Base-by-base conservation (phyloP, 2,329 filamentous ascomycete species). In the Aspergillus oerlinghausenensis region DNA sequence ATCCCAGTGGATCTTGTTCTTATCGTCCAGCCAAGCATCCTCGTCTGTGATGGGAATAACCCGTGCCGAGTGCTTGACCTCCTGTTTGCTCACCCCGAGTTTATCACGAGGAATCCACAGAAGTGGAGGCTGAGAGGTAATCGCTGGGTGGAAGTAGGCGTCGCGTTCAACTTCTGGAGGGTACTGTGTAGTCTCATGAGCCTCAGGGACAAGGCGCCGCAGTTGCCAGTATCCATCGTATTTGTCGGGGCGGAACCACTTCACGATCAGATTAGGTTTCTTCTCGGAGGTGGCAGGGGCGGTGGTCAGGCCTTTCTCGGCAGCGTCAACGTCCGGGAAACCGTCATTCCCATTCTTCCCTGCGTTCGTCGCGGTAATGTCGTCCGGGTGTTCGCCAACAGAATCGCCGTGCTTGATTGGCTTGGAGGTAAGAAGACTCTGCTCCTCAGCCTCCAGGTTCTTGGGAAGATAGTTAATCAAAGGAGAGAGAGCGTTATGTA, bases 41-140 rank as follows among this genome's bases (percentile, higher is more conserved):
- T 90, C 88, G 63, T 96, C 91, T 0, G 89, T 92, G 61, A 95
- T 93, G 1, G 87, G 84, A 29, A 91, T 89, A 32, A 89, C 82
- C 65, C 82, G 84, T 63, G 79, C 79, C 0, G 88, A 89, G 65
- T 94, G 88, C 11, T 79, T 79, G 53, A 94, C 80, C 73, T 96
- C 92, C 70, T 95, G 89, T 65, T 81, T 81, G 54, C 86, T 90
- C 45, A 96, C 83, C 9, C 90, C 89, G 25, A 86, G 83, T 1
- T 81, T 75, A 66, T 96, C 92, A 56, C 84, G 80, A 0, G 92
- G 90, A 54, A 96, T 89, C 92, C 92, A 96, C n/a, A 96, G 79
- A 29, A 90, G 76, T 1, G 89, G 89, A 1, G 83, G 74, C 63
- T 80, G 63, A 59, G 84, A 79, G 25, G 73, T 82, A 68, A 93